A percentile compares a stretch with the other conserved stretches of the same genome.
Evolutionary conservation across 805 yeast genomes (phyloP).

Genomic region (Monosporozyma servazzii): DNA sequence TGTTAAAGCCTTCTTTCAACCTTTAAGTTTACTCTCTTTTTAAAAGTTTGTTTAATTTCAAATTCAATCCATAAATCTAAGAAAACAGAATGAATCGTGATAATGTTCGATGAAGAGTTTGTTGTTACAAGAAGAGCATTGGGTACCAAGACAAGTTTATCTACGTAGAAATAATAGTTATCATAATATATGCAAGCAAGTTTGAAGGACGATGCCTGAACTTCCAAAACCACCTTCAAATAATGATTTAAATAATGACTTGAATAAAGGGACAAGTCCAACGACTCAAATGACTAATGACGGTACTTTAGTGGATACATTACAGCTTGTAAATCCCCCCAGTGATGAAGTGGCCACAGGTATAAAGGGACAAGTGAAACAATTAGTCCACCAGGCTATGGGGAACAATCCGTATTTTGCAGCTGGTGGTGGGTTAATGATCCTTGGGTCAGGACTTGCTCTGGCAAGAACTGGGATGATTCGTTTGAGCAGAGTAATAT

Average conservation of each 20-base stretch:
- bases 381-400: conserved; percentile 43
- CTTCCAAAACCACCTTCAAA: neutral
- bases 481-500: conserved; percentile 55
- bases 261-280: neutral
- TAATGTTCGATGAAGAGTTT: no score
- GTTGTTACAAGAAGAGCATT: neutral
- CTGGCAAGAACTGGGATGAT: conserved; percentile 60
- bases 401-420: conserved; percentile 88
- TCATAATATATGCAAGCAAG: neutral
- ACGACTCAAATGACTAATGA: neutral
- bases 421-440: conserved; percentile 97
- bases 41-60: neutral
- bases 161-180: neutral
- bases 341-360: neutral
- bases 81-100: neutral
- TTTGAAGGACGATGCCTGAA: neutral
- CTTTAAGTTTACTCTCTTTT: neutral
- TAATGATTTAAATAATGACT: neutral
- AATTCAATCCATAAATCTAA: neutral
- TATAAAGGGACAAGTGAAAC: neutral
- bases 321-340: neutral
- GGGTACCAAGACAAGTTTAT: neutral
- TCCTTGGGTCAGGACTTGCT: conserved; percentile 84
- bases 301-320: neutral
- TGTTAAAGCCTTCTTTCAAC: neutral